phyloP scores from a whole-genome alignment of 1,284 basidiomycete species.

The Puccinia polysora region DNA sequence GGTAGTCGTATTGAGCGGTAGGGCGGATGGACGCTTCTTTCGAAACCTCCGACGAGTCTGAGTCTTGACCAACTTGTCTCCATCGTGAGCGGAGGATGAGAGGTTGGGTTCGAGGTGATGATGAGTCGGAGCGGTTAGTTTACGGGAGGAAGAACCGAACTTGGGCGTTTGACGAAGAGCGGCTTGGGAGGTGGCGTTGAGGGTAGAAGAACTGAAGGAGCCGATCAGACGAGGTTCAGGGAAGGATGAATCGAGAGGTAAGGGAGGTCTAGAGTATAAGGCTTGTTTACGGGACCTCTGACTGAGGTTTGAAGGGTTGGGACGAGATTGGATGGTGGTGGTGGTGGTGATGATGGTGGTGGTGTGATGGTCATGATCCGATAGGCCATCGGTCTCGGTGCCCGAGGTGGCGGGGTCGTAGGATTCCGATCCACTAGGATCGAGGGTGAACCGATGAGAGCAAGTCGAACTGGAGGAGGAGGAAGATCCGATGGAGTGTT shows the following conservation, averaged over 20 bases:
- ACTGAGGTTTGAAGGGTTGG: conserved; percentile 7
- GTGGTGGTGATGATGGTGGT: neutral
- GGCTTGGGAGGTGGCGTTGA: conserved; percentile 18
- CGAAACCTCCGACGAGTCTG: conserved; percentile 10
- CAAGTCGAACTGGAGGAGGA: conserved; percentile 18
- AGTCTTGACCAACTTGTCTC: neutral
- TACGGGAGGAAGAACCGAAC: neutral
- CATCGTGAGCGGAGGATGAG: neutral
- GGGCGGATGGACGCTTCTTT: conserved; percentile 29
- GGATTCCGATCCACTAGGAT: conserved; percentile 20
- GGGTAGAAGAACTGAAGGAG: conserved; percentile 31
- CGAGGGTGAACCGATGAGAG: conserved; percentile 10
- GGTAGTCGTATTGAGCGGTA: conserved; percentile 15
- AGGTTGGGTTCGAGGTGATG: neutral
- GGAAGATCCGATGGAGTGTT: neutral
- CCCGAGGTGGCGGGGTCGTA: conserved; percentile 26
- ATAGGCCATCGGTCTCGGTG: conserved; percentile 24
- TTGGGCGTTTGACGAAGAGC: neutral
- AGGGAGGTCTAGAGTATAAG: conserved; percentile 22
- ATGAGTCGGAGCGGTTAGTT: neutral
- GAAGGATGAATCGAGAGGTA: neutral
- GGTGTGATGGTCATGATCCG: neutral
- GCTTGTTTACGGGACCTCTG: conserved; percentile 42
- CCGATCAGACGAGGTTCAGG: conserved; percentile 5
- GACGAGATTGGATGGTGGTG: neutral